Evolutionary conservation across 2,329 filamentous ascomycete species (phyloP), one percentile per base, ranked within the genome.

Genomic region (Metarhizium album): DNA sequence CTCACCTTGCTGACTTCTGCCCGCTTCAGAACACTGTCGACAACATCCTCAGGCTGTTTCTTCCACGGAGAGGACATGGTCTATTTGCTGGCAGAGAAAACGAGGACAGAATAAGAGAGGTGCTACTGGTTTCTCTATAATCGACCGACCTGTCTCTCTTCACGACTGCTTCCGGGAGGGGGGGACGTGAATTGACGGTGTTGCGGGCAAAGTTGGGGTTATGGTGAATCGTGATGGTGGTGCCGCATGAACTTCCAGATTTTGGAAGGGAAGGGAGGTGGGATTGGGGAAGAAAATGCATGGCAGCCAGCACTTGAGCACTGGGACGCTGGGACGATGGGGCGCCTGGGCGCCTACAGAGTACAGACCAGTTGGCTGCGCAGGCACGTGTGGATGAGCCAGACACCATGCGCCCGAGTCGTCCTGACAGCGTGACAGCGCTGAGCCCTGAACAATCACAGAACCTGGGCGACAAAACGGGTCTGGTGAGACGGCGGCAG

Each of bases 1-100:
- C 75, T 63, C 73, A 87, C 84, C 76, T 86, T 87, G 74, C 83
- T 84, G 60, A 87, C 79, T 74, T 87, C 83, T 55, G 82, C 83
- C 70, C 84, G 75, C 67, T 83, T 83, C 62, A 87, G 74, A 51
- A 88, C 82, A 67, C 79, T 80, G 65, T 85, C 83, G 50, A 75
- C 80, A 50, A 84, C 81, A 60, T 72, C 77, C 63, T 83, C 80
- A 37, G 80, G 79, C 61, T 83, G 78, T 59, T 78, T 76, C 68
- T 80, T 80, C 68, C 77, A 76, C 53, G 79, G 77, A 58, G 79
- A 82, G 60, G 78, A 71, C 79, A 82, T 82, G 60, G 40, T 40
- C 18, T 46, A 16, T 46, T 20, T 18, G 54, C 72, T 57, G 40
- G 24, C 13, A 20, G 37, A 42, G 42, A 23, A 38, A 20, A 29